phyloP scores from a whole-genome alignment of 257 asterid species.

The Leonotis leonurus region DNA sequence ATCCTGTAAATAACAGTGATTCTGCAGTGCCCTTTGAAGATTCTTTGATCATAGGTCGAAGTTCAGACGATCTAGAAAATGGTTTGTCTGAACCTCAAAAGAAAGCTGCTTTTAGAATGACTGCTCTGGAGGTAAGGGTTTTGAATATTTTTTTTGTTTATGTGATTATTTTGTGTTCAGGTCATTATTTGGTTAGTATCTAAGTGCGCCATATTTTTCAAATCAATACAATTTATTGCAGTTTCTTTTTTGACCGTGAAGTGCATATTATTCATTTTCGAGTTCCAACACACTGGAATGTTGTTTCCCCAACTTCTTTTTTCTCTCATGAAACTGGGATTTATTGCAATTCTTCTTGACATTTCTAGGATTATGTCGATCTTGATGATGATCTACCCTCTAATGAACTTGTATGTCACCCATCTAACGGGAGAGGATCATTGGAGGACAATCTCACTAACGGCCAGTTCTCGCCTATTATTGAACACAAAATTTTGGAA shows the following conservation, averaged over 20 bases:
- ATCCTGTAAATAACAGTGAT: slow-evolving; percentile 16
- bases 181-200: background rate
- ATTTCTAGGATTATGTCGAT: slow-evolving; percentile 40
- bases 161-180: background rate
- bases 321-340: background rate
- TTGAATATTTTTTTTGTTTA: background rate
- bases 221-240: background rate
- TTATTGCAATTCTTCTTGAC: background rate
- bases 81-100: slow-evolving; percentile 32
- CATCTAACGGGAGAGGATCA: slow-evolving; percentile 20
- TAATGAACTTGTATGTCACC: slow-evolving; percentile 22
- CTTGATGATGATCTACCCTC: slow-evolving; percentile 39
- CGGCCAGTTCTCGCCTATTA: slow-evolving; percentile 19
- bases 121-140: slow-evolving; percentile 52
- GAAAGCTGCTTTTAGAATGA: slow-evolving; percentile 55
- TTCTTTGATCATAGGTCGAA: slow-evolving; percentile 12
- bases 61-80: slow-evolving; percentile 22
- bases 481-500: slow-evolving; percentile 13
- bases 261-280: background rate
- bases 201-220: background rate
- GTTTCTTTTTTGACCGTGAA: too few relatives aligned
- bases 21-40: slow-evolving; percentile 19
- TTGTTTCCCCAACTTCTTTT: background rate
- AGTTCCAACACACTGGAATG: background rate
- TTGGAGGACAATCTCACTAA: slow-evolving; percentile 11